Evolutionary conservation across 2,329 filamentous ascomycete species (phyloP), one percentile per base, ranked within the genome.

Genomic region (Plenodomus biglobosus): DNA sequence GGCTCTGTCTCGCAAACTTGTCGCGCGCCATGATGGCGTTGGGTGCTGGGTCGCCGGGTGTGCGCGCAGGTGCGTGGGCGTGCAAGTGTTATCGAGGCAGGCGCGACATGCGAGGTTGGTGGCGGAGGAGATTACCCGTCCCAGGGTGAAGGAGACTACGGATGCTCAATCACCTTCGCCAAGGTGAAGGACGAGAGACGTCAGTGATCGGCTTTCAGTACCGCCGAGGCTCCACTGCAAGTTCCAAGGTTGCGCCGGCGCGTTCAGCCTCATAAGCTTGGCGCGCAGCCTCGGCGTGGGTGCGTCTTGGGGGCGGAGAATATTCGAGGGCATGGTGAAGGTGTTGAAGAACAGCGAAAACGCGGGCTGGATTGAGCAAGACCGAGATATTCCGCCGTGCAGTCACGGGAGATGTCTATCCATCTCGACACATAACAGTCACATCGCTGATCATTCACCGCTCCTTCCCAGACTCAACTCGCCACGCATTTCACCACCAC

Each of bases 1-100:
- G 80, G 52, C 88, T 88, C 73, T 87, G 83, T 55, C 80, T 70
- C 44, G 76, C 66, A 60, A 72, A 76, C 48, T 68, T 72, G 50
- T 80, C 78, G 64, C 78, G 77, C 56, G 70, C 70, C 75, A 78
- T 77, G 56, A 59, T 67, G 61, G 47, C 42, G 46, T 44, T 40
- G 45, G 7, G 51, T 27, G 46, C 43, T 40, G 45, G 7, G 51
- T 27, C 44, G 19, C 38, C 8, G 46, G 35, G 36, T 27, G 34
- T 21, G 47, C 40, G 38, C 40, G 39, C 46, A 44, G 45, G 44
- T 52, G 53, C 50, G 38, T 39, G 39, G 45, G 44, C 45, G 44
- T 32, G 37, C 27, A 46, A 48, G 43, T 48, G 44, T 38, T 46
- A 34, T 39, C 39, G 38, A 41, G 36, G 53, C 52, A 38, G 47